phyloP scores from a whole-genome alignment of 108 stramenopile genomes.

The Chaetoceros muelleri region DNA sequence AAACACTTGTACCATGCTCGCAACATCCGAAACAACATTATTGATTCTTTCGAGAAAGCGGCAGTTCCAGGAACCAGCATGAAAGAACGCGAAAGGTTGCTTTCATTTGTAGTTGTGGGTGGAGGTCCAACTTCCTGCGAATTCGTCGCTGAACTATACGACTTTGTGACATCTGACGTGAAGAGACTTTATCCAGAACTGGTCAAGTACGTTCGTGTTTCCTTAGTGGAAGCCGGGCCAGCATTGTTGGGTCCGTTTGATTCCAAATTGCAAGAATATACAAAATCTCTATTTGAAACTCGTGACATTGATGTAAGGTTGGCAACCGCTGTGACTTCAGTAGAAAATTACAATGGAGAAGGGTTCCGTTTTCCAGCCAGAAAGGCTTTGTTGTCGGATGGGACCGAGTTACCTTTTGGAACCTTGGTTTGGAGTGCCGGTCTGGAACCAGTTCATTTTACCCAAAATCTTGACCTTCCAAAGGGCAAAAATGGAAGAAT shows the following conservation, averaged over 20 bases:
- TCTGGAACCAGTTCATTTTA: conserved; percentile 40
- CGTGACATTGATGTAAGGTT: conserved; percentile 68
- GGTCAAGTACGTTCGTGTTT: conserved; percentile 56
- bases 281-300: conserved; percentile 42
- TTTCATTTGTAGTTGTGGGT: conserved; percentile 94
- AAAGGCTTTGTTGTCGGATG: conserved; percentile 68
- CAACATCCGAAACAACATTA: conserved; percentile 80
- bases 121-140: conserved; percentile 96
- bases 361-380: conserved; percentile 29
- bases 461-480: not conserved
- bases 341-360: conserved; percentile 35
- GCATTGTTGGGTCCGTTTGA: conserved; percentile 90
- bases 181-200: conserved; percentile 80
- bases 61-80: conserved; percentile 55
- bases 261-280: conserved; percentile 59
- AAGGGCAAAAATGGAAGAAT: conserved; percentile 48
- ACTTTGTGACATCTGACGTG: conserved; percentile 85
- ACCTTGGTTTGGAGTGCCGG: conserved; percentile 92
- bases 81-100: conserved; percentile 66
- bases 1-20: conserved; percentile 94
- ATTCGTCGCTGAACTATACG: conserved; percentile 90
- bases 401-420: conserved; percentile 68
- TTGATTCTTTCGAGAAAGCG: conserved; percentile 95
- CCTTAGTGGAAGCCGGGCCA: conserved; percentile 86
- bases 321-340: conserved; percentile 58